These are phyloP conservation scores for Phialophora expanda DNA, from an alignment of 2,329 filamentous ascomycete species.

Conservation along the genomic window DNA sequence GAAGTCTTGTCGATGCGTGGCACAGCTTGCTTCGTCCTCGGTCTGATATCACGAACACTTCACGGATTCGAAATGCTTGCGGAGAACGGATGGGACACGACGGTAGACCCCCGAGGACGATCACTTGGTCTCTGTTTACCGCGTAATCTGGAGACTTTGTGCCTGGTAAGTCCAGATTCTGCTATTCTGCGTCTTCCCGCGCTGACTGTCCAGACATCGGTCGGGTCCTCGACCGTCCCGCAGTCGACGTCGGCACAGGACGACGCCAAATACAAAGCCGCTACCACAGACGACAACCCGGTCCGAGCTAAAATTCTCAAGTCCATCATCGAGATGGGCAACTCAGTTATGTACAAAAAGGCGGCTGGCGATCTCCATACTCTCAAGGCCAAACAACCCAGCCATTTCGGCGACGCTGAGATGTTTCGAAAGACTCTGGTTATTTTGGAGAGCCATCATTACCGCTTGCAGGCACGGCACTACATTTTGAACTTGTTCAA, in stretches of 20 bases:
- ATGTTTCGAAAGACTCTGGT: constrained; percentile 86
- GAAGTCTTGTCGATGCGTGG: constrained; percentile 91
- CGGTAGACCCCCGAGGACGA: constrained; percentile 78
- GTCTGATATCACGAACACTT: constrained; percentile 86
- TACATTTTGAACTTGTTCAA: constrained; percentile 96
- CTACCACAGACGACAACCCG: constrained; percentile 65
- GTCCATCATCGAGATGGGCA: constrained; percentile 84
- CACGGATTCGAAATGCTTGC: constrained; percentile 91
- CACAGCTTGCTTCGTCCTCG: constrained; percentile 94
- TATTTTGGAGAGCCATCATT: constrained; percentile 86
- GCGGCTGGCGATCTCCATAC: constrained; percentile 77
- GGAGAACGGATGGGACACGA: constrained; percentile 91
- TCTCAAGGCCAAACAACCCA: constrained; percentile 74
- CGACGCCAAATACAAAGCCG: constrained; percentile 60
- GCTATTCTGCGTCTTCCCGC: background rate
- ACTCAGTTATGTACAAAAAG: constrained; percentile 89
- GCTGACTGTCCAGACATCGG: constrained; percentile 30
- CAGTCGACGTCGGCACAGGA: constrained; percentile 51
- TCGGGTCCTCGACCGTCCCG: constrained; percentile 42
- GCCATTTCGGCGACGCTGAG: constrained; percentile 73
- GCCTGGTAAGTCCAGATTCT: constrained; percentile 57
- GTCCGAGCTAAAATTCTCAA: constrained; percentile 77
- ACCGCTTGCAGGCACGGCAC: constrained; percentile 81
- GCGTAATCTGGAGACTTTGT: constrained; percentile 74
- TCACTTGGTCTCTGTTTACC: constrained; percentile 90